Evolutionary conservation across 306 rosid species (phyloP), one percentile per base, ranked within the genome.

Genomic region (Cyclanthera cordifolia): DNA sequence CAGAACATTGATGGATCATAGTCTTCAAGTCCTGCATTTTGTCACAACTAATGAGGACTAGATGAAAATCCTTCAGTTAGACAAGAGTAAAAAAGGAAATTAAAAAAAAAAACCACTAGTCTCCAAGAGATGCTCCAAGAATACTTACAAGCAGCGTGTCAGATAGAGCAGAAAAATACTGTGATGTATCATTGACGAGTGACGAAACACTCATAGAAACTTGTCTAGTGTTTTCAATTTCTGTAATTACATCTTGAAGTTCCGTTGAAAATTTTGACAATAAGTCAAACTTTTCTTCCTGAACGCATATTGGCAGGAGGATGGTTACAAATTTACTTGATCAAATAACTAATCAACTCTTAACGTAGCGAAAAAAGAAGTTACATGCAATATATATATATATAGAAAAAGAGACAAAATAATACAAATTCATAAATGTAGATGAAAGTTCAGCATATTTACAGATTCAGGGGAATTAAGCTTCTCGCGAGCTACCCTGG

Each of bases 121-220:
- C 30, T 30, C 46, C 63, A 60, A 71, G 25, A 60, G 74, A 64
- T 75, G 56, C 34, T 72, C 56, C 39, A 57, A 56, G 57, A 79
- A 51, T 74, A 85, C 97, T 85, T 80, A 88, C 97, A 52, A 63
- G 78, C 84, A 91, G 71, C 45, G 41, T 53, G 39, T 88, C 82
- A 74, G 30, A 70, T 61, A 86, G 73, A 54, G 79, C 59, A 67
- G 86, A 76, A 75, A 80, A 88, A 74, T 80, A 82, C 82, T 75
- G 74, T 39, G 78, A 75, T 32, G 77, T 78, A n/a, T 85, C 97
- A 41, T 86, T 94, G 61, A 79, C 53, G 68, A 88, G 78, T 54
- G 76, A 80, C 46, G 75, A 73, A 71, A 77, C 83, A 82, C 78
- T 75, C 24, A 76, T 75, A 74, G 79, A 78, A 19, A 71, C 81